These are phyloP conservation scores for Fusarium torreyae DNA, from an alignment of 2,329 filamentous ascomycete species.

Conservation along the genomic window DNA sequence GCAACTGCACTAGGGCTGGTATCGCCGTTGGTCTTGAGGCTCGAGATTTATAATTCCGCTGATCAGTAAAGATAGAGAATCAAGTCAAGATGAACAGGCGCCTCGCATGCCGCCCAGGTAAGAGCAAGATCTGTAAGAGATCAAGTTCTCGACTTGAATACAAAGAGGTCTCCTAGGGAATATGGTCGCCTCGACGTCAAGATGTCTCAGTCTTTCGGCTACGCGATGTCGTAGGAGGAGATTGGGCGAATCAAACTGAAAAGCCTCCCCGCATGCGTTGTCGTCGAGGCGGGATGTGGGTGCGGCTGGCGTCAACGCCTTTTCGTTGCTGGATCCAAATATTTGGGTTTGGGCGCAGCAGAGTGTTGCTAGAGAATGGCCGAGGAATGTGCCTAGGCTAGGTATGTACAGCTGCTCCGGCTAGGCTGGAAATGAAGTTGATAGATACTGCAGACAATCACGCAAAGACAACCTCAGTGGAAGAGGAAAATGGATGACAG, in stretches of 20 bases:
- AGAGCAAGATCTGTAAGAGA: constrained; percentile 21
- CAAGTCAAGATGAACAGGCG: constrained; percentile 27
- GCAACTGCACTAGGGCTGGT: not conserved
- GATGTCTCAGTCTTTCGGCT: constrained; percentile 44
- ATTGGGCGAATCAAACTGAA: constrained; percentile 34
- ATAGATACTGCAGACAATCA: constrained; percentile 41
- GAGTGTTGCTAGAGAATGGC: constrained; percentile 29
- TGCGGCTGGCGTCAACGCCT: constrained; percentile 24
- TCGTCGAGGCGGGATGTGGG: constrained; percentile 30
- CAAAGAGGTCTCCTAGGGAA: constrained; percentile 27
- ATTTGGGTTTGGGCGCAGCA: constrained; percentile 34
- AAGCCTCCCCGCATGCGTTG: constrained; percentile 42
- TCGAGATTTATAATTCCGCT: constrained; percentile 13
- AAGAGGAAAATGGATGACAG: constrained; percentile 2
- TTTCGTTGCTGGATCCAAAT: constrained; percentile 6
- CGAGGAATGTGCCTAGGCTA: constrained; percentile 18
- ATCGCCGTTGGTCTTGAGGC: constrained; percentile 11
- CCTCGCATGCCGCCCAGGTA: constrained; percentile 42
- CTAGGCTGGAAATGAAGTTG: constrained; percentile 21
- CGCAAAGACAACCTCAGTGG: constrained; percentile 28
- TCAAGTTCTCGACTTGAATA: constrained; percentile 29
- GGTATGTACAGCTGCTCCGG: constrained; percentile 22
- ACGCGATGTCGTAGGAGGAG: constrained; percentile 40
- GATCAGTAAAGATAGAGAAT: constrained; percentile 22
- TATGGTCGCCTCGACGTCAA: constrained; percentile 44